These are phyloP conservation scores for Solanum paucissectum DNA, from an alignment of 257 asterid species.

Conservation along the genomic window DNA sequence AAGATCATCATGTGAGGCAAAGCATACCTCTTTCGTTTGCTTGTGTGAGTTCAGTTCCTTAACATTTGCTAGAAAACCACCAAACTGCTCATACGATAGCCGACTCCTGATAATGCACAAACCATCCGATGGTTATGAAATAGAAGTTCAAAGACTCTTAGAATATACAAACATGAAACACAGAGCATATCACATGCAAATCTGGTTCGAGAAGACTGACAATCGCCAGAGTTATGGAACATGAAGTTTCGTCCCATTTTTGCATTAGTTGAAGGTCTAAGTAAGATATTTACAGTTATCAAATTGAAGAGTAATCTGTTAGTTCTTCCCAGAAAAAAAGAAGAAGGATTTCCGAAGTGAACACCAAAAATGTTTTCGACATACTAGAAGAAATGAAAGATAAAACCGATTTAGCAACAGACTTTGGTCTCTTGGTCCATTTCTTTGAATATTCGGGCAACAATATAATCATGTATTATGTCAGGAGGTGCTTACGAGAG, in stretches of 20 bases:
- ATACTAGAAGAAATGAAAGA: background rate
- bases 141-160: background rate
- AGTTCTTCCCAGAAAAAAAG: background rate
- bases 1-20: background rate
- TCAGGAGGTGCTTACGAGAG: background rate
- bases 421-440: background rate
- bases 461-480: background rate
- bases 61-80: constrained; percentile 84
- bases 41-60: constrained; percentile 90
- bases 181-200: background rate
- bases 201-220: background rate
- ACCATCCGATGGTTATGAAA: background rate
- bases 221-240: background rate
- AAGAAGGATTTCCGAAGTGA: background rate
- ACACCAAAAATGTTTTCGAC: background rate
- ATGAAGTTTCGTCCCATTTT: background rate
- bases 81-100: constrained; percentile 82
- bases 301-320: background rate
- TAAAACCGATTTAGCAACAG: background rate
- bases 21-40: constrained; percentile 76
- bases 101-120: constrained; percentile 39
- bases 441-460: background rate
- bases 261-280: background rate
- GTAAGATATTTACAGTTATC: background rate
- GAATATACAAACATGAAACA: background rate